Base-by-base conservation (phyloP, 768 basidiomycete species). In the Agaricus bisporus region DNA sequence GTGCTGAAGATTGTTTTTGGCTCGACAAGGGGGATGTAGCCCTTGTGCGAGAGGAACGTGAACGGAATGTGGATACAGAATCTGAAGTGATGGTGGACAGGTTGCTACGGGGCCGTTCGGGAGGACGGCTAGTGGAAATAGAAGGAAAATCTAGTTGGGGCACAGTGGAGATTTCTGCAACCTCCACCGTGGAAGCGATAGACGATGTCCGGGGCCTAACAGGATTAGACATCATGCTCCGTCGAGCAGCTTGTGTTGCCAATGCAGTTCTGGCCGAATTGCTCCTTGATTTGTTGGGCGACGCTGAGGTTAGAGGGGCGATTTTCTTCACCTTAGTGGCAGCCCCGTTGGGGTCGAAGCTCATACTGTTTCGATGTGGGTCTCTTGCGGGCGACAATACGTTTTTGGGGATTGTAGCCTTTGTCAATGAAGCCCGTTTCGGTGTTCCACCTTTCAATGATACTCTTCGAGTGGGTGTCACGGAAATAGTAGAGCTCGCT, bases 341-440 rank as follows among this genome's bases (percentile, higher is more conserved):
- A n/a, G 25, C 18, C 37, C n/a, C 25, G 47, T 28, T 55, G 25
- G 35, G 1, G 57, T 29, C 10, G 18, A 49, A 50, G 55, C 54
- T 63, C 20, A 47, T 56, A 32, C 63, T 65, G 42, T 74, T 75
- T 41, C 70, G 68, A 20, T 66, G 68, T 15, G 74, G 70, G 56
- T 73, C 73, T 47, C 69, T 65, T 22, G 65, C 60, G 38, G 75
- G 76, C 0, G 74, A 73, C 41, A 76, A 62, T 0, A 72, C 61
- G 41, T 67, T 70, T 54, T 68, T 71, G 18, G 48, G 14, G 20
- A 58, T 48, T 32, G 41, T 49, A 20, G 42, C 42, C 20, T 15
- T 48, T 7, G 46, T 18, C 17, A 29, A 25, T 32, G 46, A 8
- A 15, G 39, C 22, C 10, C 22, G 46, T 22, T 36, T 48, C 14